phyloP scores from a whole-genome alignment of 1,284 basidiomycete species.

The Tilletia setariae region DNA sequence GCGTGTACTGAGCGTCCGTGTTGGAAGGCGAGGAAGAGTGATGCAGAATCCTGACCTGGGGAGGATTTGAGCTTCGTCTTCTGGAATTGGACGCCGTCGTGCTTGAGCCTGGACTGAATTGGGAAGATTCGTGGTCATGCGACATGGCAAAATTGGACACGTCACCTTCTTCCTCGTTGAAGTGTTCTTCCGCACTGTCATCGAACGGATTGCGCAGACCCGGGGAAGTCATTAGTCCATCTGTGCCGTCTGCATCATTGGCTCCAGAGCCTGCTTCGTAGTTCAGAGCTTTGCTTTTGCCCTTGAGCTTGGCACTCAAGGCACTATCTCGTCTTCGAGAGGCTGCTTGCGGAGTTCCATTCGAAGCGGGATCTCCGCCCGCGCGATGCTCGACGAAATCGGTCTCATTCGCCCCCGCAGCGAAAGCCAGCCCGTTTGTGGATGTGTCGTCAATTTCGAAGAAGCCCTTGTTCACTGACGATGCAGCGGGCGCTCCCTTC shows the following conservation, averaged over 20 bases:
- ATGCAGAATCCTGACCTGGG: not conserved
- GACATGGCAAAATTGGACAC: slow-evolving; percentile 7
- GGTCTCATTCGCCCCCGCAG: not conserved
- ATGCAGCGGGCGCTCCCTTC: not conserved
- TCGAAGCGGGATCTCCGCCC: slow-evolving; percentile 5
- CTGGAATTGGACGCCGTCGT: not conserved
- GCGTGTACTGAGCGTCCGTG: not conserved
- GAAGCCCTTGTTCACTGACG: not conserved
- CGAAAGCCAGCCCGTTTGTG: not conserved
- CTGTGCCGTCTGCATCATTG: not conserved
- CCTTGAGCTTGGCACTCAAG: not conserved
- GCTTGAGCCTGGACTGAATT: not conserved
- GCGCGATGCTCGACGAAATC: not conserved
- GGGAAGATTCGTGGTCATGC: not conserved
- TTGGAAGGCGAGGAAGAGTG: not conserved
- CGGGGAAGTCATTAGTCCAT: not conserved
- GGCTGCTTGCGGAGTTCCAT: not conserved
- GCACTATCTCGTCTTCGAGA: not conserved
- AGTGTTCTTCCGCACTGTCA: not conserved
- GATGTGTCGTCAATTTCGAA: not conserved
- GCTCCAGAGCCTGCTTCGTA: not conserved
- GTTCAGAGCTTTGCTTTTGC: not conserved
- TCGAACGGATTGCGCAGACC: not conserved
- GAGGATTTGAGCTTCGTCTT: not conserved
- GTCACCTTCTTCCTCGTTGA: not conserved